Conservation (phyloP, 202 grass and related monocot genomes). For the Panicum hallii region DNA sequence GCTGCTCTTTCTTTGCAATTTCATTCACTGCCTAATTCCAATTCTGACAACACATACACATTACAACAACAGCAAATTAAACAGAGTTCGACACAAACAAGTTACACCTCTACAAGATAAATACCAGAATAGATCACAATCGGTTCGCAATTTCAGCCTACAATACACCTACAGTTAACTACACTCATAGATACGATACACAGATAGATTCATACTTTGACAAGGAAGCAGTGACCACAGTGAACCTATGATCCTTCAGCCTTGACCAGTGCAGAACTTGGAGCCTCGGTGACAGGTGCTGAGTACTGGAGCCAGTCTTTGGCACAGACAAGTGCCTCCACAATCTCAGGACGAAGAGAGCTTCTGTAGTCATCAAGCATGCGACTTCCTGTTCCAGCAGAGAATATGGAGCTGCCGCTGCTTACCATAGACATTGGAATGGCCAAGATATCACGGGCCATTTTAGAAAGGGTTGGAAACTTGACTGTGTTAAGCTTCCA, state of each 20-base stretch:
- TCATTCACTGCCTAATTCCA: neutral
- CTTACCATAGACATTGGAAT: slow-evolving; percentile 83
- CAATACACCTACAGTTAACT: slow-evolving; percentile 52
- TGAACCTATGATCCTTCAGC: slow-evolving; percentile 17
- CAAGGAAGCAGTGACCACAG: neutral
- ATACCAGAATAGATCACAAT: slow-evolving; percentile 3
- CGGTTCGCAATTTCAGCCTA: slow-evolving; percentile 17
- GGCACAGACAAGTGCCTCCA: slow-evolving; percentile 81
- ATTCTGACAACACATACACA: neutral
- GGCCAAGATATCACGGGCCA: slow-evolving; percentile 84
- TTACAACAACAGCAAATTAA: slow-evolving; percentile 1
- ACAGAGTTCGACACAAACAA: slow-evolving; percentile 35
- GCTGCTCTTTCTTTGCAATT: neutral
- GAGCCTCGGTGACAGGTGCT: neutral
- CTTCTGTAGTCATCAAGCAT: slow-evolving; percentile 92
- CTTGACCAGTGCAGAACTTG: neutral
- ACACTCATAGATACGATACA: neutral
- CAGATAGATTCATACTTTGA: neutral
- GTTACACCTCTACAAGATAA: slow-evolving; percentile 39
- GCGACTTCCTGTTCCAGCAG: slow-evolving; percentile 60
- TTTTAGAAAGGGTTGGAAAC: slow-evolving; percentile 83
- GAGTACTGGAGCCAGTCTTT: slow-evolving; percentile 71
- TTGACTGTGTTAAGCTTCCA: slow-evolving; percentile 92
- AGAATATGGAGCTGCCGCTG: slow-evolving; percentile 64
- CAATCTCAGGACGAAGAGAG: slow-evolving; percentile 76